These are phyloP conservation scores for Dysphania ambrosioides DNA, from an alignment of 148 eudicot genomes.

Conservation along the genomic window DNA sequence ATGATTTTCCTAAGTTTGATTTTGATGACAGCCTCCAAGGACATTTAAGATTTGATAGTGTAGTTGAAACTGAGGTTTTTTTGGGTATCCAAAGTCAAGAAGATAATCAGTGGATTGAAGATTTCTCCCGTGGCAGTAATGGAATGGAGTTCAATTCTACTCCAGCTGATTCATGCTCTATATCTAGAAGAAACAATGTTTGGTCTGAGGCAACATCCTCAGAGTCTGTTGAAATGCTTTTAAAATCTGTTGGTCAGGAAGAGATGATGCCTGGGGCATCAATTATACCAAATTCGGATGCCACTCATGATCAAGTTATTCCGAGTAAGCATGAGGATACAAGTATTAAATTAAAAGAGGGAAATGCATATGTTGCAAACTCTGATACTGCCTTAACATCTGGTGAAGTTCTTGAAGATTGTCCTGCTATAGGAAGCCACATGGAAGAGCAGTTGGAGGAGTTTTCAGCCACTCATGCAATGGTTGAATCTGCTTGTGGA, in stretches of 20 bases:
- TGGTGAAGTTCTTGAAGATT: conserved; percentile 28
- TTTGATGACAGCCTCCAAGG: conserved; percentile 81
- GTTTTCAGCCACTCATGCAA: conserved; percentile 28
- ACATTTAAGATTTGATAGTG: conserved; percentile 79
- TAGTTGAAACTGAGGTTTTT: conserved; percentile 91
- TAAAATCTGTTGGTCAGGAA: conserved; percentile 94
- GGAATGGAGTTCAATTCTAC: conserved; percentile 76
- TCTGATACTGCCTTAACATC: conserved; percentile 24
- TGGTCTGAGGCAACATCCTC: conserved; percentile 99
- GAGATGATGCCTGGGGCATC: conserved; percentile 52
- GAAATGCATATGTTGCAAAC: conserved; percentile 24
- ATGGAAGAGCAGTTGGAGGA: conserved; percentile 23
- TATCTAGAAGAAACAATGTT: conserved; percentile 70
- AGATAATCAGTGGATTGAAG: conserved; percentile 93
- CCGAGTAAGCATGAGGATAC: conserved; percentile 43
- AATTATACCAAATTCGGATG: conserved; percentile 43
- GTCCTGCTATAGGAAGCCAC: conserved; percentile 21
- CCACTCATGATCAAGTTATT: conserved; percentile 36
- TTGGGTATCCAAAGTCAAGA: conserved; percentile 88
- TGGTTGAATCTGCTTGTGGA: conserved; percentile 22
- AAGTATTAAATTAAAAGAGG: conserved; percentile 30
- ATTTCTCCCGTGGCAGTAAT: conserved; percentile 67
- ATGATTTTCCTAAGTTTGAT: conserved; percentile 89
- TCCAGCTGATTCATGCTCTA: conserved; percentile 77
- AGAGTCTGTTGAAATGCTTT: conserved; percentile 92